A percentile compares a stretch with the other conserved stretches of the same genome.
Evolutionary conservation across 2,329 filamentous ascomycete species (phyloP).

Genomic region (Dactylellina drechsleri): DNA sequence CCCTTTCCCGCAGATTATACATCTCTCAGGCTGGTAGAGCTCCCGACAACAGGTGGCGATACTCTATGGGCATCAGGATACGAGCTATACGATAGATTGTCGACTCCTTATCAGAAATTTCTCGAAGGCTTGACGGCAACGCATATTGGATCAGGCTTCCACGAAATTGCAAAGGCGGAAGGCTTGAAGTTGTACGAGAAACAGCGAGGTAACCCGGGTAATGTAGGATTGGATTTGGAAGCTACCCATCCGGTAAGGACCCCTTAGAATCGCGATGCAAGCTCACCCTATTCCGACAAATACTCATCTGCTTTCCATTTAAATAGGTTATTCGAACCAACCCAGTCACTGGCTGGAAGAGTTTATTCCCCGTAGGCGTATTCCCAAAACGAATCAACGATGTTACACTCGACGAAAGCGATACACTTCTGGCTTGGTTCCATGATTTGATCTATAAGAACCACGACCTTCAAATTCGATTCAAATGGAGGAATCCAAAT

Average conservation of each 20-base stretch:
- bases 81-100: slow-evolving; percentile 73
- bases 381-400: slow-evolving; percentile 69
- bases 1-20: slow-evolving; percentile 73
- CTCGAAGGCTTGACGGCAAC: slow-evolving; percentile 70
- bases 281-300: background rate
- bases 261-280: background rate
- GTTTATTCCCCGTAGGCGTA: slow-evolving; percentile 66
- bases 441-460: slow-evolving; percentile 67
- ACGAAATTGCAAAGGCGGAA: slow-evolving; percentile 65
- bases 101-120: slow-evolving; percentile 68
- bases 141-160: slow-evolving; percentile 66
- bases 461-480: slow-evolving; percentile 69
- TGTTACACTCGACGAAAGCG: slow-evolving; percentile 67
- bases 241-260: slow-evolving; percentile 66
- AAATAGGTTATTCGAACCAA: slow-evolving; percentile 66
- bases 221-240: slow-evolving; percentile 65
- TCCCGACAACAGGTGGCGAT: slow-evolving; percentile 70
- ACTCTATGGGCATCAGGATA: slow-evolving; percentile 75
- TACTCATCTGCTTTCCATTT: background rate
- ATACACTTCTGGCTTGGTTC: slow-evolving; percentile 66
- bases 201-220: slow-evolving; percentile 66
- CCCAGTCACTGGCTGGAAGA: slow-evolving; percentile 70
- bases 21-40: slow-evolving; percentile 68
- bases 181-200: slow-evolving; percentile 61
- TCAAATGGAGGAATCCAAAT: slow-evolving; percentile 46